Evolutionary conservation across 179 eudicot genomes (phyloP).

Genomic region (Patellifolia procumbens): DNA sequence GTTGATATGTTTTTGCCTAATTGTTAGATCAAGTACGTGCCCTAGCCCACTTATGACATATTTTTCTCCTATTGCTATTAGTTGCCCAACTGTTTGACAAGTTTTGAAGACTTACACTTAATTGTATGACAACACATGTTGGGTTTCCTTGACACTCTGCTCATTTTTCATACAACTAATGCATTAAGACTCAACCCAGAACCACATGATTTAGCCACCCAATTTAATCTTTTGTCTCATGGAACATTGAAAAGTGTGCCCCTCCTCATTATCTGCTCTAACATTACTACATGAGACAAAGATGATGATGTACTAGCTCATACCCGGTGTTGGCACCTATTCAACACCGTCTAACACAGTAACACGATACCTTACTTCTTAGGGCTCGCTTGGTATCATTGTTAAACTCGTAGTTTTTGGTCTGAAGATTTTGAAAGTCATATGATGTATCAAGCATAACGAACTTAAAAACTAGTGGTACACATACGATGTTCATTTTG

Average conservation of each 20-base stretch:
- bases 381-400: no score
- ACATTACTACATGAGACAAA: background rate
- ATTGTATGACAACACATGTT: background rate
- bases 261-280: background rate
- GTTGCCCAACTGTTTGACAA: background rate
- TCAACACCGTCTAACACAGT: no score
- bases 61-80: no score
- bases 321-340: background rate
- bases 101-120: background rate
- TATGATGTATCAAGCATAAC: no score
- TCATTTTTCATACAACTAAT: background rate
- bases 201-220: background rate
- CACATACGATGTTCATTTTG: no score
- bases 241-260: conserved; percentile 2
- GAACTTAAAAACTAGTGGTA: no score
- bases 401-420: no score
- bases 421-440: no score
- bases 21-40: no score
- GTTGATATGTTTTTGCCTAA: no score
- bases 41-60: background rate
- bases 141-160: background rate
- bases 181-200: background rate
- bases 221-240: background rate
- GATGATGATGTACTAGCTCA: background rate
- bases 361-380: no score